Base-by-base conservation (phyloP, 1,284 basidiomycete genomes). In the Sutorius eximius region DNA sequence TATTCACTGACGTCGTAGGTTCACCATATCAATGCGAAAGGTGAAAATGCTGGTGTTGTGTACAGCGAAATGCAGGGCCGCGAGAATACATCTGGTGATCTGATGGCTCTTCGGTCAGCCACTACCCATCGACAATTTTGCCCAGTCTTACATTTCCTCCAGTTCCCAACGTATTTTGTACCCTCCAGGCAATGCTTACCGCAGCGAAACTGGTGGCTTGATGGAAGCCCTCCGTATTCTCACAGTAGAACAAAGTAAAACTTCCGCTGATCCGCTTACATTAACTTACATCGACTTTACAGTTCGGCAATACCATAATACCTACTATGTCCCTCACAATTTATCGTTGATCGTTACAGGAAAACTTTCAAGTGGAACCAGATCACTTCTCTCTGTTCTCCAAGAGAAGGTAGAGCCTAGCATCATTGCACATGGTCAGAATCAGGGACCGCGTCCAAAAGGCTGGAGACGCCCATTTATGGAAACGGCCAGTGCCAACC, bases 61-160 rank as follows among this genome's bases (percentile, higher is more conserved):
- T 98, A 95, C 71, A 93, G 89, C 64, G 92, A 96, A 75, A 99
- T 99, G 97, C 96, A 99, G 76, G 97, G 94, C 1, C 82, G 96
- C 46, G 91, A 99, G 75, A 98, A 98, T 67, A 93, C 91, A 5
- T 84, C 91, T 0, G 87, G 85, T 13, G 94, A 98, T 75, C 77
- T 98, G 41, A 95, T 98, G 90, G 85, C 87, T 48, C 80, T 96
- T 43, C 76, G 83, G 92, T 93, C 64, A 53, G 78, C 74, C 11
- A 48, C 41, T 13, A 33, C 34, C 42, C 41, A 15, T 27, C 27
- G 43, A 38, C 16, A 41, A 43, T 27, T 22, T 36, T 11, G 9
- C 46, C 22, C 20, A 8, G 51, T 40, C 51, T 67, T 13, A 61
- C 42, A 49, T 53, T 37, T 53, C 38, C 37, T 46, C 49, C 65